Percentiles rank a stretch among this genome's conserved stretches.
Conservation (phyloP, 805 yeast species). For the Ogataea degrootiae region DNA sequence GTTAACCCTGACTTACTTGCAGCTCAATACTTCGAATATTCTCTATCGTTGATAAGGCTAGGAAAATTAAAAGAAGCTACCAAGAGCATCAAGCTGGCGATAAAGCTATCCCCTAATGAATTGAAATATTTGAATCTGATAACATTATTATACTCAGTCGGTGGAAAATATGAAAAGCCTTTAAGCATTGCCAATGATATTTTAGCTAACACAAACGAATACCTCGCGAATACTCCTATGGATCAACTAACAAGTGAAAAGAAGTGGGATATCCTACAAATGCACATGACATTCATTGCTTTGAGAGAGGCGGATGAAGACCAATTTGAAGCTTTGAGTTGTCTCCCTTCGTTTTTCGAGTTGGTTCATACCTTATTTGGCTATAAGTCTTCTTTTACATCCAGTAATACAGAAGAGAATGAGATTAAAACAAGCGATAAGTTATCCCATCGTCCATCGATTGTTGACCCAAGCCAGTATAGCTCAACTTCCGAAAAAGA, state of each 20-base stretch:
- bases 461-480: slow-evolving; percentile 6
- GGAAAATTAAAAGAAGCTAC: slow-evolving; percentile 40
- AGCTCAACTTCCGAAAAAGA: background rate
- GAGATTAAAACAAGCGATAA: slow-evolving; percentile 1
- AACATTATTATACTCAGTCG: slow-evolving; percentile 59
- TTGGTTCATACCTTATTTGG: slow-evolving; percentile 40
- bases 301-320: slow-evolving; percentile 62
- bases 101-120: slow-evolving; percentile 49
- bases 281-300: slow-evolving; percentile 71
- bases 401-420: background rate
- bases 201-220: slow-evolving; percentile 35
- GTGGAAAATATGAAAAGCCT: slow-evolving; percentile 34
- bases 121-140: slow-evolving; percentile 65
- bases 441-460: slow-evolving; percentile 15
- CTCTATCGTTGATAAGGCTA: slow-evolving; percentile 42
- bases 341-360: slow-evolving; percentile 61
- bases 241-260: slow-evolving; percentile 10
- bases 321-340: slow-evolving; percentile 52
- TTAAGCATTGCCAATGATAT: slow-evolving; percentile 50
- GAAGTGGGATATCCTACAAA: slow-evolving; percentile 52
- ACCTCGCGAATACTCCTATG: slow-evolving; percentile 40
- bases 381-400: slow-evolving; percentile 1
- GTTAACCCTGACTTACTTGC: background rate
- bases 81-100: slow-evolving; percentile 40
- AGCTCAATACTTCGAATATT: slow-evolving; percentile 36